These are phyloP conservation scores for Aurantiochytrium sp. DNA, from an alignment of 108 stramenopile species.

Conservation along the genomic window DNA sequence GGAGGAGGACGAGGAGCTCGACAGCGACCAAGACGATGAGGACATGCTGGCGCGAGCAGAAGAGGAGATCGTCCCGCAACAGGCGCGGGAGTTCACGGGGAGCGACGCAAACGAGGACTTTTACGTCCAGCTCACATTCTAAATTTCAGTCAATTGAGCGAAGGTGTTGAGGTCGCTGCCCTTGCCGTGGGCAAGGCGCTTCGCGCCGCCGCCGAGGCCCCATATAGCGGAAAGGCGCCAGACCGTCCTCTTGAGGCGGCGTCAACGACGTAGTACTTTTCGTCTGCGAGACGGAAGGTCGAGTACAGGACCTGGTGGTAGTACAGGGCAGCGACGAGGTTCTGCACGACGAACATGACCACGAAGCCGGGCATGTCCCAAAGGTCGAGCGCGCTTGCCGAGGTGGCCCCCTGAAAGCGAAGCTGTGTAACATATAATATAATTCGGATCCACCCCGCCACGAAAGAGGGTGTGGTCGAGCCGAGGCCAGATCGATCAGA, in stretches of 20 bases:
- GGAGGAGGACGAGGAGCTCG: background rate
- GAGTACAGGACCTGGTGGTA: slow-evolving; percentile 20
- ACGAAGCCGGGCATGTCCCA: slow-evolving; percentile 21
- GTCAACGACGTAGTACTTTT: slow-evolving; percentile 14
- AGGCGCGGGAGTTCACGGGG: too few relatives aligned
- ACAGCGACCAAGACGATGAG: background rate
- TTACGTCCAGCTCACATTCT: background rate
- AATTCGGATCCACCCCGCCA: background rate
- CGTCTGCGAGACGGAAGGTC: slow-evolving; percentile 20
- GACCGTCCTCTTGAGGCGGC: too few relatives aligned
- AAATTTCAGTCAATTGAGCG: background rate
- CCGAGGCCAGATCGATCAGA: too few relatives aligned
- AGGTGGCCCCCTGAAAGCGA: background rate
- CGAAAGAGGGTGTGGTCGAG: too few relatives aligned
- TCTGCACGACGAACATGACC: background rate
- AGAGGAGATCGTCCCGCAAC: too few relatives aligned
- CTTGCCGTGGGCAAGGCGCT: too few relatives aligned
- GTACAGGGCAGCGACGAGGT: background rate
- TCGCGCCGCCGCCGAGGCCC: too few relatives aligned
- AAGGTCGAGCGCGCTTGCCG: background rate
- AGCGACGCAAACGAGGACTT: background rate
- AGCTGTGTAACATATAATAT: background rate
- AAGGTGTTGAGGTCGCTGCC: too few relatives aligned
- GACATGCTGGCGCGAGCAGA: too few relatives aligned
- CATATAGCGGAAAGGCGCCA: too few relatives aligned